Evolutionary conservation across 108 stramenopile species (phyloP).

Genomic region (Ochromonas danica): DNA sequence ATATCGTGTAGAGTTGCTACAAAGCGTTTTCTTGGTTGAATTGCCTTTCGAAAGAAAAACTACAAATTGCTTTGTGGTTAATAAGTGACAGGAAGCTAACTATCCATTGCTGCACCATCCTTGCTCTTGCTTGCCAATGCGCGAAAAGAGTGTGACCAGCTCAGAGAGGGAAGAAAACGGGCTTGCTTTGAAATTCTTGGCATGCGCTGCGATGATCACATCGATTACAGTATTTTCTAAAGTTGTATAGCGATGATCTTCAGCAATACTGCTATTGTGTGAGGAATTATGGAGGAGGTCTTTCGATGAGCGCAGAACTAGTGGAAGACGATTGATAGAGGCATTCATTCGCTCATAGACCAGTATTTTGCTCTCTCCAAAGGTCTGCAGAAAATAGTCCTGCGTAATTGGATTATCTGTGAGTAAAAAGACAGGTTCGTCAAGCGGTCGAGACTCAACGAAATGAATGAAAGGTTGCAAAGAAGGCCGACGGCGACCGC

Average conservation of each 20-base stretch:
- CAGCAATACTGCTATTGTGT: not conserved
- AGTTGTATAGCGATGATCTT: conserved; percentile 19
- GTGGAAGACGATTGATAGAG: not conserved
- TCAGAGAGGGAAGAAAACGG: not conserved
- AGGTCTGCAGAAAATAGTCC: not conserved
- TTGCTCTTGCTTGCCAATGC: not conserved
- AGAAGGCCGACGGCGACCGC: not conserved
- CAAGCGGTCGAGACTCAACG: not conserved
- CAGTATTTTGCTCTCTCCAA: not conserved
- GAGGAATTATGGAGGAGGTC: not conserved
- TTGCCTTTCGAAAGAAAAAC: too few relatives aligned
- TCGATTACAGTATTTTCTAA: conserved; percentile 14
- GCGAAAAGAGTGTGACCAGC: not conserved
- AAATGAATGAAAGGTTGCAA: not conserved
- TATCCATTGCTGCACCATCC: conserved; percentile 13
- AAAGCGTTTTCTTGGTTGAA: too few relatives aligned
- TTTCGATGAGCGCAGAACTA: not conserved
- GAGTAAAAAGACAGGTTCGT: not conserved
- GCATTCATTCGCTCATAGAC: not conserved
- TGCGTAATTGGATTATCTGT: conserved; percentile 20
- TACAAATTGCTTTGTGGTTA: too few relatives aligned
- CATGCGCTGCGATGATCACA: conserved; percentile 3
- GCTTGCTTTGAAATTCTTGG: not conserved
- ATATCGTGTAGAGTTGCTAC: too few relatives aligned
- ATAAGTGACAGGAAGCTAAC: too few relatives aligned